Evolutionary conservation across 169 alveolate genomes (phyloP), one percentile per base, ranked within the genome.

Genomic region (Prorocentrum cordatum): DNA sequence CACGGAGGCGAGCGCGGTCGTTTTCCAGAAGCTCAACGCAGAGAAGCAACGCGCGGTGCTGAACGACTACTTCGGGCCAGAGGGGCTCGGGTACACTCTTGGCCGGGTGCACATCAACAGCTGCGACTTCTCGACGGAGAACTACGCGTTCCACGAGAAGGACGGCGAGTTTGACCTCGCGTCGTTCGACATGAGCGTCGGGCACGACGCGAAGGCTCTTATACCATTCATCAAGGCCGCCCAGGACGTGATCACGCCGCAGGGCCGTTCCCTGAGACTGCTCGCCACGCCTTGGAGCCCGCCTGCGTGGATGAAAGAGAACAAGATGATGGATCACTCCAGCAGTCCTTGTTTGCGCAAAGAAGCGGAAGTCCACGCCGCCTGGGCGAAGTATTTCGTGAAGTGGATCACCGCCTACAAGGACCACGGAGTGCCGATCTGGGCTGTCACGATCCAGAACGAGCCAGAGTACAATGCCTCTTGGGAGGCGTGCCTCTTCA

Each of bases 231-330:
- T 79, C 27, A 38, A 62, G 89, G 89, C 75, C 29, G 73, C 89
- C 2, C 89, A 79, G 33, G 33, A 58, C 45, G 42, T 79, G 89
- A 64, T 61, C 27, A 75, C 72, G 86, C 42, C 32, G 33, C 64
- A 42, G 36, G 73, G 77, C 33, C 6, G 20, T 18, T 9, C 77
- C 68, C 20, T 47, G 89, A 7, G 89, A 27, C 58, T 79, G 89
- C 33, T 79, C 64, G 89, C 89, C 18, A 59, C 89, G 6, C 89
- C 89, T 22, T 79, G 89, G 89, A 79, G 89, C 33, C 89, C 89
- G 7, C 89, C 89, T 1, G 75, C 89, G 2, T 79, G 89, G 89
- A 79, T 79, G 89, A 79, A 79, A 26, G 20, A 79, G 24, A 64
- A 58, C 6, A 22, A 67, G 85, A 58, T 32, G 31, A 75, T 75